Evolutionary conservation across 495 filamentous ascomycete species (phyloP).

Genomic region (Podospora pseudopauciseta): DNA sequence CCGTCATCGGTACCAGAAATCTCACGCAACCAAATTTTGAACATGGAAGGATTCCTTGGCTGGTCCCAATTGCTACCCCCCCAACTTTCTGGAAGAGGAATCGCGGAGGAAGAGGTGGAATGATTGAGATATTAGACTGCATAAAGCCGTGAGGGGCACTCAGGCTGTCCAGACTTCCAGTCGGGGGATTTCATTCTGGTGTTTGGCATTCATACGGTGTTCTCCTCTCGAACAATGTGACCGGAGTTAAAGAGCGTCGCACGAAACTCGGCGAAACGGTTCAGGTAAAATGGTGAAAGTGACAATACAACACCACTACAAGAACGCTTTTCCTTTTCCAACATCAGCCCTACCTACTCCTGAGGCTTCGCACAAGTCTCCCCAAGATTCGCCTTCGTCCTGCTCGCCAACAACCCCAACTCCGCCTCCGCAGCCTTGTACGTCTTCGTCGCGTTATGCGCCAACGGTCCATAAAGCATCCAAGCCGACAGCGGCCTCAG

Average conservation of each 20-base stretch:
- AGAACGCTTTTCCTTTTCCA: neutral
- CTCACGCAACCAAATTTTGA: neutral
- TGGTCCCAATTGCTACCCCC: neutral
- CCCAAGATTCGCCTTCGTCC: slow-evolving; percentile 2
- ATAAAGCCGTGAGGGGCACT: neutral
- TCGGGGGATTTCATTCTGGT: neutral
- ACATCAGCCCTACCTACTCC: neutral
- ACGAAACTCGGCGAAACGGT: no score
- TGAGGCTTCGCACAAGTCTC: neutral
- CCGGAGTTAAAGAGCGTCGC: no score
- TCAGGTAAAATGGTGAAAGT: no score
- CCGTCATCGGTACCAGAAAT: neutral
- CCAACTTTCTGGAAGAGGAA: neutral
- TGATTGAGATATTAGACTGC: neutral
- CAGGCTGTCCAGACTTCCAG: neutral
- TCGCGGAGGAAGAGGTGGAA: neutral
- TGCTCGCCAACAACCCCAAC: slow-evolving; percentile 5
- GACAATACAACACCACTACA: no score
- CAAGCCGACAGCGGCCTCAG: slow-evolving; percentile 29
- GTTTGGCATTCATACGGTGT: no score
- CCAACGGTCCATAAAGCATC: slow-evolving; percentile 31
- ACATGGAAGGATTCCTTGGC: neutral
- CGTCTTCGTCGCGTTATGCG: slow-evolving; percentile 11
- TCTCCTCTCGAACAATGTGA: no score
- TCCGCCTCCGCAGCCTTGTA: slow-evolving; percentile 9